Evolutionary conservation across 495 filamentous ascomycete species (phyloP), one percentile per base, ranked within the genome.

Genomic region (Paragyromitra xinjiangensis): DNA sequence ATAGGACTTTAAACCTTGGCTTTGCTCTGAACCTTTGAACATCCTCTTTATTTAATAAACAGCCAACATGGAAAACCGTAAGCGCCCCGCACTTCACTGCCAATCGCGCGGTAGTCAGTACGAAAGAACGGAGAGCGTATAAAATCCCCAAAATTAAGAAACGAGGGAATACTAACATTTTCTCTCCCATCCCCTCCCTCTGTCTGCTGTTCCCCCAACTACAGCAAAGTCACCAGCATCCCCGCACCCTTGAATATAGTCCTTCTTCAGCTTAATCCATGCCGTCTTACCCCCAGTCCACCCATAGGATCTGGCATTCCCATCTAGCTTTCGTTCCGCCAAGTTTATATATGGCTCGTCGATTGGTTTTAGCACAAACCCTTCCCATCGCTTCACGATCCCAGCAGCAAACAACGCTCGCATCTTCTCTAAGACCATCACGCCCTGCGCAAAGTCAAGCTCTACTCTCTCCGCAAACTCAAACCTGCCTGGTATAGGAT

Each of bases 231-330:
- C 94, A 1, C 91, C 89, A 51, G 92, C 91, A 78, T 96, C 93
- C 1, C 93, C 94, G 77, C 94, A 87, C 6, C 89, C 88, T 22
- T 85, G 85, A n/a, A 97, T 91, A 73, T 96, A 97, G 78, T 96
- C 93, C 77, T 94, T 96, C 82, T 97, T 97, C 37, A 97, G 81
- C 83, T 97, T 97, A 80, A 97, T 92, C 83, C 90, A 91, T 34
- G 87, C 84, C 55, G 61, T 72, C 51, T 81, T 77, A 73, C 77
- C 69, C 19, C 78, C 72, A 12, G 83, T 75, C 64, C 71, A 80
- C 6, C 79, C 78, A 61, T 77, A 59, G 8, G 61, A 53, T 26
- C 53, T 58, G 14, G n/a, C 14, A 22, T 66, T 64, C 56, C 39
- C 42, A 22, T 80, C 79, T 2, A 26, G 26, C 0, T 11, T 40